phyloP scores from a whole-genome alignment of 208 protist species.

The Crithidia fasciculata region DNA sequence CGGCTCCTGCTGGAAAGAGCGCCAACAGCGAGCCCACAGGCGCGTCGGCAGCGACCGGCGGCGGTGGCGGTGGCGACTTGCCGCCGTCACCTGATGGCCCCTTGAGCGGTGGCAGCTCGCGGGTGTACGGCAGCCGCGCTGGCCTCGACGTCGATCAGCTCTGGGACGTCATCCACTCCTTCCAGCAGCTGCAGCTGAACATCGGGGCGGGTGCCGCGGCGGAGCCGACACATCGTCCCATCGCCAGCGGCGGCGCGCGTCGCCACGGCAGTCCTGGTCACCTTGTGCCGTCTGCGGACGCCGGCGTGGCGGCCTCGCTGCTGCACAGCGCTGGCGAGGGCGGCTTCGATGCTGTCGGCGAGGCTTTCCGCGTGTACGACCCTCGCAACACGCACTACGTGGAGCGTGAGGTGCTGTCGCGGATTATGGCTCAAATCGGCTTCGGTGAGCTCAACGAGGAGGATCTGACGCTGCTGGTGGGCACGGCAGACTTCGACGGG shows the following conservation, averaged over 20 bases:
- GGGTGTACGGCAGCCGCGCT: slow-evolving; percentile 10
- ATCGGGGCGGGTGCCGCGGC: not conserved
- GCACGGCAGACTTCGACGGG: slow-evolving; percentile 92
- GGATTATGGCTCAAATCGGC: slow-evolving; percentile 89
- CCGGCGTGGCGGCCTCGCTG: not conserved
- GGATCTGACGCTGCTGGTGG: slow-evolving; percentile 86
- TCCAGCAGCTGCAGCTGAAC: slow-evolving; percentile 44
- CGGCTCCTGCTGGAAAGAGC: not conserved
- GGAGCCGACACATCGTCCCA: not conserved
- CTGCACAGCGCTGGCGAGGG: not conserved
- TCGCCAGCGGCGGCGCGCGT: not conserved
- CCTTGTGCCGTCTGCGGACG: not conserved
- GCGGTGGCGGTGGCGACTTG: not conserved
- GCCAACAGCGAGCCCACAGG: too few relatives aligned
- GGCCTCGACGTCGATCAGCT: slow-evolving; percentile 87
- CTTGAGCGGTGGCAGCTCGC: not conserved
- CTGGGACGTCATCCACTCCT: slow-evolving; percentile 87
- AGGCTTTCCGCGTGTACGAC: slow-evolving; percentile 94
- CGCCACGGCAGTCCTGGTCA: slow-evolving; percentile 8
- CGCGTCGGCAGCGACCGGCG: not conserved
- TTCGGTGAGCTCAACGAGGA: slow-evolving; percentile 85
- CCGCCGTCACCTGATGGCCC: not conserved
- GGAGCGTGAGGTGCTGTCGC: slow-evolving; percentile 74
- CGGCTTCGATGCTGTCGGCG: slow-evolving; percentile 78
- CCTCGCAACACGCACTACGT: slow-evolving; percentile 83